Conservation (phyloP, 768 basidiomycete species). For the Scleroderma bovista region DNA sequence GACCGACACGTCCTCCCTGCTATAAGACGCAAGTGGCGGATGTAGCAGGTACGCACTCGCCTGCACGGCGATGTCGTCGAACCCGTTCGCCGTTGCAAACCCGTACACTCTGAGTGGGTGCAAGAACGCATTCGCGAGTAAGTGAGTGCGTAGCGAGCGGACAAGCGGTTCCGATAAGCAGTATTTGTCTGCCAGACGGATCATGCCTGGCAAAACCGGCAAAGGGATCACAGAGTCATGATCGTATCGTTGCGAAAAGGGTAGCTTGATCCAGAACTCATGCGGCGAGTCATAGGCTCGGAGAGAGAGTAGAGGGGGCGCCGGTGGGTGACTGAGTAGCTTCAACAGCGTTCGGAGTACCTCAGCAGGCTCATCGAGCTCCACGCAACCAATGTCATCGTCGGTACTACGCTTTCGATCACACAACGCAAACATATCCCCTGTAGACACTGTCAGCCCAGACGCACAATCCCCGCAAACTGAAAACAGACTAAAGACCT, state of each 20-base stretch:
- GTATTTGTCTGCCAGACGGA: slow-evolving; percentile 64
- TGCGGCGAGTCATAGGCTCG: slow-evolving; percentile 13
- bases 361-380: slow-evolving; percentile 49
- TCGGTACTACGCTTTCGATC: slow-evolving; percentile 25
- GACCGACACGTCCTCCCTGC: slow-evolving; percentile 41
- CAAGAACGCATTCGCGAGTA: slow-evolving; percentile 45
- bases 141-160: slow-evolving; percentile 42
- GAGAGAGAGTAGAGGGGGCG: slow-evolving; percentile 35
- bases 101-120: slow-evolving; percentile 59
- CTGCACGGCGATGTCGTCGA: slow-evolving; percentile 46
- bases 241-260: slow-evolving; percentile 25
- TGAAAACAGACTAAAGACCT: slow-evolving; percentile 54
- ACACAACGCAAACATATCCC: slow-evolving; percentile 65
- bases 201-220: slow-evolving; percentile 54
- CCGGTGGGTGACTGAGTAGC: slow-evolving; percentile 51
- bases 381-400: slow-evolving; percentile 11
- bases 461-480: not conserved
- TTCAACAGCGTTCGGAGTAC: slow-evolving; percentile 47
- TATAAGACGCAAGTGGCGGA: slow-evolving; percentile 52
- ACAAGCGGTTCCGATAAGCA: slow-evolving; percentile 42
- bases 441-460: slow-evolving; percentile 30
- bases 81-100: slow-evolving; percentile 40
- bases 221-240: slow-evolving; percentile 52
- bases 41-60: slow-evolving; percentile 53
- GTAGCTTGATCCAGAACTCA: slow-evolving; percentile 26